phyloP scores from a whole-genome alignment of 139 green algal genomes.

The Nannochloris sp. region DNA sequence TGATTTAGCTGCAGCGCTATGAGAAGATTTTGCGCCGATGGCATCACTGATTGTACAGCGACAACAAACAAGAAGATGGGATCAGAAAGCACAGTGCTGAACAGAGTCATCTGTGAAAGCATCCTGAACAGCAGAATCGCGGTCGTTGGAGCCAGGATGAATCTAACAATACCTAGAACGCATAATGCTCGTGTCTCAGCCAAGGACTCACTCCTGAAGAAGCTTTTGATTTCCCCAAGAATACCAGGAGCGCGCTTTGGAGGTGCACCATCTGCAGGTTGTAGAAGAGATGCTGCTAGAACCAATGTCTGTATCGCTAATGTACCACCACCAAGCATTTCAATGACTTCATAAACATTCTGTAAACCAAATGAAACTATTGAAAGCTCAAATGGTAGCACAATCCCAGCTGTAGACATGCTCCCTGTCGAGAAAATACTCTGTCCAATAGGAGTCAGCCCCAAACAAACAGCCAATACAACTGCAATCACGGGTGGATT shows the following conservation, averaged over 20 bases:
- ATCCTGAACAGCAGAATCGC: slow-evolving; percentile 17
- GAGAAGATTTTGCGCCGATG: slow-evolving; percentile 50
- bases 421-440: slow-evolving; percentile 19
- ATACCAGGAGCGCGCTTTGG: neutral
- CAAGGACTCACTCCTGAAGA: no score
- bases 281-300: slow-evolving; percentile 49
- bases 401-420: neutral
- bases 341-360: slow-evolving; percentile 32
- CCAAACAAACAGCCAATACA: slow-evolving; percentile 35
- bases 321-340: slow-evolving; percentile 38
- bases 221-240: no score
- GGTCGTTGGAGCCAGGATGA: slow-evolving; percentile 35
- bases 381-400: slow-evolving; percentile 30
- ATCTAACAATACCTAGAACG: slow-evolving; percentile 28
- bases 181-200: slow-evolving; percentile 26
- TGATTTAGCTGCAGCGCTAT: slow-evolving; percentile 41
- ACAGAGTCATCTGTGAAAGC: slow-evolving; percentile 2
- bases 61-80: slow-evolving; percentile 36
- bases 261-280: neutral
- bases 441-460: slow-evolving; percentile 33
- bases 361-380: slow-evolving; percentile 20
- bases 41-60: slow-evolving; percentile 43
- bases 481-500: slow-evolving; percentile 53
- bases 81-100: slow-evolving; percentile 30
- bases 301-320: slow-evolving; percentile 51